These are phyloP conservation scores for Tillandsia fasciculata DNA, from an alignment of 176 grass and related monocot genomes.

Conservation along the genomic window DNA sequence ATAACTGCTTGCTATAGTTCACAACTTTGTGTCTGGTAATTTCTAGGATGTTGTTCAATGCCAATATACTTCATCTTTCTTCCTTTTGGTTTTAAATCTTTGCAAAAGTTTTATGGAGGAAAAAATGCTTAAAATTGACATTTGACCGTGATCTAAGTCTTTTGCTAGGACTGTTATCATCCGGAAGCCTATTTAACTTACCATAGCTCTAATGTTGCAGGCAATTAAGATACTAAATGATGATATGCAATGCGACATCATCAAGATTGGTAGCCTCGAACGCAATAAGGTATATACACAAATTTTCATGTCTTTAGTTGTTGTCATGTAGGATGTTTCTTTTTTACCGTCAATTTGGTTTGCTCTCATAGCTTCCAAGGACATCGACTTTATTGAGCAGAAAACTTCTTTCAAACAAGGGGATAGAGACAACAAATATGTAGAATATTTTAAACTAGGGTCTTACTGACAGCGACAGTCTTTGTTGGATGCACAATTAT, in stretches of 20 bases:
- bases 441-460: background rate
- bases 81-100: background rate
- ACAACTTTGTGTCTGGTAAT: background rate
- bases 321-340: too few species aligned
- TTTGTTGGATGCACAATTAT: too few species aligned
- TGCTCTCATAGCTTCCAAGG: background rate
- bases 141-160: background rate
- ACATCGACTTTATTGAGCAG: background rate
- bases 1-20: background rate
- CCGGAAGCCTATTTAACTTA: too few species aligned
- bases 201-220: slow-evolving; percentile 23
- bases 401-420: background rate
- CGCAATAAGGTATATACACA: slow-evolving; percentile 63
- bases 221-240: slow-evolving; percentile 93
- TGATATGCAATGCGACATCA: slow-evolving; percentile 91
- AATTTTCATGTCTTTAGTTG: background rate
- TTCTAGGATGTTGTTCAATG: background rate
- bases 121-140: background rate
- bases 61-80: background rate
- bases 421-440: background rate
- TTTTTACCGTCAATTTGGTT: background rate
- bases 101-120: background rate
- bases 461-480: too few species aligned
- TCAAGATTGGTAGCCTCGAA: slow-evolving; percentile 75
- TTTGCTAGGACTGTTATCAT: background rate